Evolutionary conservation across 768 basidiomycete genomes (phyloP), one percentile per base, ranked within the genome.

Genomic region (Strobilomyces echinocephalus): DNA sequence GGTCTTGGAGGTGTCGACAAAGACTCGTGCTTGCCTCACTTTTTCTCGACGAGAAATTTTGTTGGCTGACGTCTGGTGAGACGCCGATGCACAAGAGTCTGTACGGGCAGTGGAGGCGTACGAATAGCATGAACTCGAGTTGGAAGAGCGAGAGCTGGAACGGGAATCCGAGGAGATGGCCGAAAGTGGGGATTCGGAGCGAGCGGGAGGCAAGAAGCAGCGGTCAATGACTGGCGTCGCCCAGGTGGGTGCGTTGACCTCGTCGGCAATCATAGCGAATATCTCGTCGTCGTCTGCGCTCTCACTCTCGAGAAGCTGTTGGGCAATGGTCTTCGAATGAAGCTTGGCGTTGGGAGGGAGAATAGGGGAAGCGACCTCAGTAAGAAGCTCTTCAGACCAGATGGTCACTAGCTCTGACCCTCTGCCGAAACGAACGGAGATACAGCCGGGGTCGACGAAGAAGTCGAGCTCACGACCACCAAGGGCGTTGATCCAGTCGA

Each of bases 381-480:
- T 66, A 46, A 74, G 64, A 42, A 71, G 60, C 59, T 80, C 77
- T 52, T 83, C 83, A 5, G 83, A 79, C 88, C 88, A 91, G 62
- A 91, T 65, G 49, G 81, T 85, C 63, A 81, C 66, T 52, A 81
- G 74, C 63, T 77, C 76, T 51, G 73, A 67, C 28, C 66, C 63
- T 54, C 67, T 74, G 48, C 76, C 77, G 64, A 78, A 75, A 55
- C 85, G 86, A 58, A 88, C 72, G 54, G 84, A 84, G 58, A 91
- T 80, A 66, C 80, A 83, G 56, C 87, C 88, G 57, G 89, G 89
- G 67, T 91, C 86, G 61, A 89, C 79, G 69, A 87, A 85, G 55
- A 91, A 78, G 69, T 91, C 88, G 64, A 91, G 84, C 71, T 87
- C 85, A 53, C 73, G 71, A 59, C 80, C 77, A 11, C 88, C 87